Conservation (phyloP, 768 basidiomycete species). For the Termitomyces sp. region DNA sequence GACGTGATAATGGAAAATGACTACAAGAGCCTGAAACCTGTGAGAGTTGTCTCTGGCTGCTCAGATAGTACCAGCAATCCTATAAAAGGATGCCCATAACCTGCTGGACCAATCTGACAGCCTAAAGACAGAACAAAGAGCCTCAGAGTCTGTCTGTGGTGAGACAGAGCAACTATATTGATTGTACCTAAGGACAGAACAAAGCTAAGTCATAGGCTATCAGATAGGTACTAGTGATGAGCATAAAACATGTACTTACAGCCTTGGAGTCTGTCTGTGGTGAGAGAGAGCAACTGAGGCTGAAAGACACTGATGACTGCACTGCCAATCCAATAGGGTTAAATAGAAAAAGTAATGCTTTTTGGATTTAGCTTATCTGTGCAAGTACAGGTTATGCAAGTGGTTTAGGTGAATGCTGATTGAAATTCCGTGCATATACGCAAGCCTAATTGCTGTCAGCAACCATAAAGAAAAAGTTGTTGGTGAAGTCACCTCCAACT, state of each 20-base stretch:
- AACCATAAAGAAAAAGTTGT: too few relatives aligned
- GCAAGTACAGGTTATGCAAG: too few relatives aligned
- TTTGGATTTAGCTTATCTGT: too few relatives aligned
- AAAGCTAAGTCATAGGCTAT: not conserved
- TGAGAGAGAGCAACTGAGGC: too few relatives aligned
- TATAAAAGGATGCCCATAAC: not conserved
- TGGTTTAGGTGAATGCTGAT: too few relatives aligned
- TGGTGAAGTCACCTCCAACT: too few relatives aligned
- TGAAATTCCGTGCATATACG: too few relatives aligned
- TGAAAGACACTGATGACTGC: too few relatives aligned
- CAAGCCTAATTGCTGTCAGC: too few relatives aligned
- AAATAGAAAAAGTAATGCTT: too few relatives aligned
- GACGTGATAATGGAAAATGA: too few relatives aligned
- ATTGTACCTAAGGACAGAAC: not conserved
- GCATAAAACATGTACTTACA: not conserved
- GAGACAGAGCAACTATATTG: not conserved
- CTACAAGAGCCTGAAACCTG: not conserved
- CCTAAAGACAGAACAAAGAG: not conserved
- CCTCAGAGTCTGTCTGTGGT: not conserved
- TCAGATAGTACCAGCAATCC: not conserved
- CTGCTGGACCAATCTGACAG: not conserved
- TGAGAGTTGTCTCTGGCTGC: not conserved
- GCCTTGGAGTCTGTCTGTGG: not conserved
- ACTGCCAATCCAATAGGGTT: too few relatives aligned
- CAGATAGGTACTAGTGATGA: not conserved